Evolutionary conservation across 257 asterid species (phyloP).

Genomic region (Lycium barbarum): DNA sequence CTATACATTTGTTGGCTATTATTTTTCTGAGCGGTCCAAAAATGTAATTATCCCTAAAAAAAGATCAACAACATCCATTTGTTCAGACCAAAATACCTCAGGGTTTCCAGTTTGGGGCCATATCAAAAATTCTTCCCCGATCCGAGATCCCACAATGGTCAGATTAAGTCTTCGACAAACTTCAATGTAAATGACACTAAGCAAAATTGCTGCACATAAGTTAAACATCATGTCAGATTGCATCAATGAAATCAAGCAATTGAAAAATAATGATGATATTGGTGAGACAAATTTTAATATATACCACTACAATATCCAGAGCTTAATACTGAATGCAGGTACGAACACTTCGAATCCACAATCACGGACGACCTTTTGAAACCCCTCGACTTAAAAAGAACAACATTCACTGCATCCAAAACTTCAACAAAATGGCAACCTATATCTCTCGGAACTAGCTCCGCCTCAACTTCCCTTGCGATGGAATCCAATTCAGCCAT

Average conservation of each 20-base stretch:
- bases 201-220: slow-evolving; percentile 76
- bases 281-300: slow-evolving; percentile 13
- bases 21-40: too few relatives aligned
- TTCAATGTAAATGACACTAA: slow-evolving; percentile 91
- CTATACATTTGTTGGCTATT: too few relatives aligned
- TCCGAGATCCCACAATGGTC: slow-evolving; percentile 91
- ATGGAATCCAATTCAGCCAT: slow-evolving; percentile 72
- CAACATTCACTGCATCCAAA: slow-evolving; percentile 82
- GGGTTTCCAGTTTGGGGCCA: slow-evolving; percentile 95
- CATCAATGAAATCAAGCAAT: not conserved
- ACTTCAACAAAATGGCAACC: slow-evolving; percentile 85
- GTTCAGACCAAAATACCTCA: slow-evolving; percentile 59
- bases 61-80: not conserved
- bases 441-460: slow-evolving; percentile 77
- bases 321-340: slow-evolving; percentile 84
- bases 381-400: slow-evolving; percentile 76
- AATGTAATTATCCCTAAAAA: too few relatives aligned
- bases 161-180: slow-evolving; percentile 91
- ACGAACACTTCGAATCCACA: slow-evolving; percentile 78
- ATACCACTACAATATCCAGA: slow-evolving; percentile 81
- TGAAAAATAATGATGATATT: slow-evolving; percentile 12
- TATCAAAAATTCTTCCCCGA: slow-evolving; percentile 96
- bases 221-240: slow-evolving; percentile 33
- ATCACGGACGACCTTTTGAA: slow-evolving; percentile 74
- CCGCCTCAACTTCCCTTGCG: slow-evolving; percentile 91